Evolutionary conservation across 768 basidiomycete species (phyloP), one percentile per base, ranked within the genome.

Genomic region (Tephrocybe sp.): DNA sequence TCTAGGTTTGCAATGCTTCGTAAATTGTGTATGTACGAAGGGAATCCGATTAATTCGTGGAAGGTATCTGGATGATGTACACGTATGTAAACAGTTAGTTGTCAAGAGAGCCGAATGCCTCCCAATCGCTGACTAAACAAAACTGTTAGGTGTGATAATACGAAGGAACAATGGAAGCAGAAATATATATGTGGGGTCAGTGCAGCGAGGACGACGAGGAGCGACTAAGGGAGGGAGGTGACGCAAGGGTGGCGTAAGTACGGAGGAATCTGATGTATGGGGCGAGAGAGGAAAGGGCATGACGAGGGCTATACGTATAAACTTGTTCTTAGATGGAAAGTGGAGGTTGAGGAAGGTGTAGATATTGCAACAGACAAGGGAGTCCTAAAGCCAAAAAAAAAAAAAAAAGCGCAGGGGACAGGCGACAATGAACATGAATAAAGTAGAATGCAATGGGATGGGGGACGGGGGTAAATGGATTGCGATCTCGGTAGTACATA

Each of bases 401-500:
- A 39, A 28, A 44, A 59, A 55, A 50, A 50, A n/a, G n/a, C n/a
- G n/a, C n/a, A n/a, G 56, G 45, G n/a, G 14, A 32, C 45, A 48
- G 34, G 38, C 55, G 50, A 56, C 48, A 59, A 56, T 54, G 58
- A 38, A 57, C 49, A 59, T 52, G 57, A 60, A 57, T 60, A 61
- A 60, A 46, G 57, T 62, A 63, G 60, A 48, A 61, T 65, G 59
- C 58, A 52, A 33, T 61, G 56, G 44, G 50, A 55, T 55, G 54
- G 49, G 49, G 46, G 55, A 42, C 49, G 56, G 52, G 55, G 51
- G 40, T 48, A 57, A 50, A 61, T 53, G 52, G 48, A 41, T 51
- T 58, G 56, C 53, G 54, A 56, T 58, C 56, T 56, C 55, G 55
- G 58, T 69, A 63, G 62, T 68, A 67, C 64, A 69, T 68, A 68